Evolutionary conservation across 2,329 filamentous ascomycete genomes (phyloP), one percentile per base, ranked within the genome.

Genomic region (Colletotrichum sp.): DNA sequence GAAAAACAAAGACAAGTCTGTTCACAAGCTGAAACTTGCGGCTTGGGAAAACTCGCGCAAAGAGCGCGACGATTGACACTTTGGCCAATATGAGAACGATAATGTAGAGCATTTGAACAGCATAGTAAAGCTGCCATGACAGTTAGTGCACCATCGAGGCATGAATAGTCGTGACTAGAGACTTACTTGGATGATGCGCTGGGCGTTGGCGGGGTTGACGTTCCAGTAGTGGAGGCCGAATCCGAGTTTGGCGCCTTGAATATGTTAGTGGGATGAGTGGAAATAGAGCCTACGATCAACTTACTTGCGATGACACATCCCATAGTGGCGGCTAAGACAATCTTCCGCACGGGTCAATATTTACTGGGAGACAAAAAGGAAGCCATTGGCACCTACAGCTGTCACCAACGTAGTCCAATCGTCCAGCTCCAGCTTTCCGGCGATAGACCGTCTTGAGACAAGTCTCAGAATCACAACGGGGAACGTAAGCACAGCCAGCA

Each of bases 191-290:
- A 75, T 15, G n/a, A 75, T 65, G 15, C 18, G 68, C 55, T 75
- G 62, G 13, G 63, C 64, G 32, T 77, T 68, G 3, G 9, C 63
- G 4, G 78, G 75, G 60, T 78, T 73, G 5, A 79, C 72, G 59
- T 80, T 78, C 79, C 79, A 80, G 71, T 79, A 79, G 36, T 80
- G 79, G n/a, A 76, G 67, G 6, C 79, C 79, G 36, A 80, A 80
- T 15, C 72, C 75, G 2, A 77, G 72, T 12, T 68, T 36, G n/a
- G 72, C 52, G 26, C 28, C 75, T 77, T 28, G 32, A 2, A 0
- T 2, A 6, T 15, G n/a, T 64, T 18, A 72, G 39, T 8, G 5
- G 6, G 21, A n/a, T 8, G 4, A 5, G 3, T 5, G 2, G 44
- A 8, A 15, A n/a, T n/a, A n/a, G n/a, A n/a, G n/a, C n/a, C 6